Percentiles rank a stretch among this genome's conserved stretches.
Evolutionary conservation across 345 rosid species (phyloP).

Genomic region (Rhodomyrtus tomentosa): DNA sequence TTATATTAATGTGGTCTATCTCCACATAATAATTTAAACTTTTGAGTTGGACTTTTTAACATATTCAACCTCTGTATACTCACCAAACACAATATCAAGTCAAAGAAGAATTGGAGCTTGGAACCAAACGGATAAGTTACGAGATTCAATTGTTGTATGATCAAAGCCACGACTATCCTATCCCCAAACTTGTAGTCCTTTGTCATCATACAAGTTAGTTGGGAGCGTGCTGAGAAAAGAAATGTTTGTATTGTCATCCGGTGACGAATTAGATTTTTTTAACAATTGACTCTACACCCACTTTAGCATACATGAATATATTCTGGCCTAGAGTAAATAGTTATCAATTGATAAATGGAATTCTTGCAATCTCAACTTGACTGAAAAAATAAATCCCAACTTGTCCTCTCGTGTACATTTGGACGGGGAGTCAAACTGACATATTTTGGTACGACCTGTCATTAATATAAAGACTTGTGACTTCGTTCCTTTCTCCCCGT

Average conservation of each 20-base stretch:
- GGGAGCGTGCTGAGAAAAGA: background rate
- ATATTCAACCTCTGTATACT: background rate
- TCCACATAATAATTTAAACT: no score
- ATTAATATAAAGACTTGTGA: background rate
- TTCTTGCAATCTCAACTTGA: background rate
- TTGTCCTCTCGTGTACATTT: background rate
- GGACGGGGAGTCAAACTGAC: background rate
- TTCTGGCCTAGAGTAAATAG: background rate
- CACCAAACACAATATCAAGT: background rate
- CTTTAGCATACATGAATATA: background rate
- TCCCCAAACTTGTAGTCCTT: background rate
- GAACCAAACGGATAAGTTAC: background rate
- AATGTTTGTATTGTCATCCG: background rate
- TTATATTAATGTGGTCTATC: no score
- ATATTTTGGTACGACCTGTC: background rate
- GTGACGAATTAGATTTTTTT: background rate
- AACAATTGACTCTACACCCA: background rate
- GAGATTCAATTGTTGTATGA: background rate
- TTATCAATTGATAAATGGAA: background rate
- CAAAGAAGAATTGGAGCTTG: background rate
- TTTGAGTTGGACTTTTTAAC: no score
- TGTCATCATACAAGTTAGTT: background rate
- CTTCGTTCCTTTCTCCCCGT: background rate
- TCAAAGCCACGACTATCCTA: no score
- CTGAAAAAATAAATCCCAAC: background rate